Evolutionary conservation across 768 basidiomycete species (phyloP).

Genomic region (Lenzites betulinus): DNA sequence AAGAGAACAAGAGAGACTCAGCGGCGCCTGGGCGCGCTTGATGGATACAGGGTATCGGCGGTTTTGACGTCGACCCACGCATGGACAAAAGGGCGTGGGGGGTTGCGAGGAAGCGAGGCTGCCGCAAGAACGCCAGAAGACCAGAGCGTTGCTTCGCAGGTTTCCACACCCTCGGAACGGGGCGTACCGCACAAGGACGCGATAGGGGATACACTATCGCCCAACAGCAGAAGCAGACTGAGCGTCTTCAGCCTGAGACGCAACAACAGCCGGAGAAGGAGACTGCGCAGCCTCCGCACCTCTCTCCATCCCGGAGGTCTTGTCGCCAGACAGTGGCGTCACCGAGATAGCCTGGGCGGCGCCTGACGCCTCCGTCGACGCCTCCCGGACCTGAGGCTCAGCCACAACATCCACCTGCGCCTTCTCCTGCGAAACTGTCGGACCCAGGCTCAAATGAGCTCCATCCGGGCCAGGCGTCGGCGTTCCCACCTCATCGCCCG

Average conservation of each 20-base stretch:
- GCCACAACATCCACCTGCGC: not conserved
- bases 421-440: not conserved
- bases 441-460: not conserved
- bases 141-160: too few relatives aligned
- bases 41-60: too few relatives aligned
- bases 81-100: too few relatives aligned
- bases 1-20: not conserved
- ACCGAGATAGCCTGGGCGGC: not conserved
- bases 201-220: slow-evolving; percentile 4
- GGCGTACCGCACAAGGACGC: not conserved
- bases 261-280: not conserved
- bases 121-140: too few relatives aligned
- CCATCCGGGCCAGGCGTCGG: not conserved
- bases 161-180: too few relatives aligned
- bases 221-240: not conserved
- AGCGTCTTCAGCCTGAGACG: not conserved
- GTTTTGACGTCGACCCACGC: too few relatives aligned
- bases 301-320: not conserved
- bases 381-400: not conserved
- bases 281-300: not conserved
- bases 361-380: not conserved
- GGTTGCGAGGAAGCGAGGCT: too few relatives aligned
- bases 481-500: not conserved
- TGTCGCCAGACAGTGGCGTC: not conserved
- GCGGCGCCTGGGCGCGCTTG: not conserved